Percentiles rank a stretch among this genome's conserved stretches.
phyloP scores from a whole-genome alignment of 2,329 filamentous ascomycete genomes.

The Pseudogymnoascus sp. region DNA sequence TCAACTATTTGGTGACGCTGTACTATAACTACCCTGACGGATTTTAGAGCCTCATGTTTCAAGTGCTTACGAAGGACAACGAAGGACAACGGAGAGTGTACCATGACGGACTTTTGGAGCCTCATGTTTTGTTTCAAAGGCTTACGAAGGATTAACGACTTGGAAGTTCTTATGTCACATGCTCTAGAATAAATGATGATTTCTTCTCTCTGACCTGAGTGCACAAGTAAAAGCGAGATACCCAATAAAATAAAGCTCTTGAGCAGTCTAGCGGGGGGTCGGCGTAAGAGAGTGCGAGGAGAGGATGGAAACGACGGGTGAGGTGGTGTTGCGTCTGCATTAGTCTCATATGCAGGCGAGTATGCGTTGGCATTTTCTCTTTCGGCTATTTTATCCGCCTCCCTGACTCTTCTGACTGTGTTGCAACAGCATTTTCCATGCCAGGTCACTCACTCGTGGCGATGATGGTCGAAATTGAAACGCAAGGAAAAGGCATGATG shows the following conservation, averaged over 20 bases:
- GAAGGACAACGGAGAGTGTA: neutral
- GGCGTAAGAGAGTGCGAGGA: slow-evolving; percentile 2
- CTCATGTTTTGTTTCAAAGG: neutral
- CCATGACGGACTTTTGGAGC: neutral
- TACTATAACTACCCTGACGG: slow-evolving; percentile 4
- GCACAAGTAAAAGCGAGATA: neutral
- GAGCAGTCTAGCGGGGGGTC: neutral
- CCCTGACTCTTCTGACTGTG: neutral
- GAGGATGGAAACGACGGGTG: slow-evolving; percentile 7
- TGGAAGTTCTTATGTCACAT: slow-evolving; percentile 3
- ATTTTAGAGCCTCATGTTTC: slow-evolving; percentile 6
- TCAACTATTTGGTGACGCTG: neutral
- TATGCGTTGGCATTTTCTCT: slow-evolving; percentile 8
- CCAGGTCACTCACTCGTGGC: neutral
- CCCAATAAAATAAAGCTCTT: neutral
- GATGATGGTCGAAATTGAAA: neutral
- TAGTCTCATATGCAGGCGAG: slow-evolving; percentile 9
- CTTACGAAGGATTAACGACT: neutral
- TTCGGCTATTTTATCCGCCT: slow-evolving; percentile 6
- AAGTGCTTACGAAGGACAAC: neutral
- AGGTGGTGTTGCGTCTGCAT: slow-evolving; percentile 9
- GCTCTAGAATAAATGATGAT: slow-evolving; percentile 6
- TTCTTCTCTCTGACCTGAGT: neutral
- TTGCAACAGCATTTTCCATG: neutral
- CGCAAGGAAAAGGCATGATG: neutral